Evolutionary conservation across 2,329 filamentous ascomycete genomes (phyloP).

Genomic region (Exophiala bonariae): DNA sequence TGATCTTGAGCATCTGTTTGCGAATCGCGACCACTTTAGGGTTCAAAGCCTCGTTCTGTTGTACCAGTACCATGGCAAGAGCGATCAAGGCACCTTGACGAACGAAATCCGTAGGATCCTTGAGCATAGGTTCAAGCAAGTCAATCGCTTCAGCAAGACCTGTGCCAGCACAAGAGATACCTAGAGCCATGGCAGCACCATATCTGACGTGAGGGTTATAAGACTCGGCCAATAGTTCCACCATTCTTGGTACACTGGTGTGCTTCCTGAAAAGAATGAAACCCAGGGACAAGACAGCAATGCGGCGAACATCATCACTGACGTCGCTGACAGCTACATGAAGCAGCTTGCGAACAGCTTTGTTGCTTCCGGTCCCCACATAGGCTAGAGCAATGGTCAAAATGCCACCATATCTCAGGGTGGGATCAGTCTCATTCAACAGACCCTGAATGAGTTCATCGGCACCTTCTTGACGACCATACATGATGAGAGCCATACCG

Average conservation of each 20-base stretch:
- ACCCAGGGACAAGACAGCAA: constrained; percentile 95
- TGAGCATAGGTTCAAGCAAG: constrained; percentile 97
- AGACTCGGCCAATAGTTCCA: constrained; percentile 94
- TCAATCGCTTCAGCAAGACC: constrained; percentile 96
- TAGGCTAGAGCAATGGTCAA: constrained; percentile 98
- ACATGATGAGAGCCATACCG: constrained; percentile 99
- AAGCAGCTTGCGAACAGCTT: constrained; percentile 91
- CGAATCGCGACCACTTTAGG: constrained; percentile 89
- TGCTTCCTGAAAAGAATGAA: constrained; percentile 99
- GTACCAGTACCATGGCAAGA: constrained; percentile 97
- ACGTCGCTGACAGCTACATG: constrained; percentile 98
- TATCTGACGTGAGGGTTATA: constrained; percentile 99
- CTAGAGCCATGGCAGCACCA: constrained; percentile 95
- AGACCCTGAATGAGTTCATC: constrained; percentile 93
- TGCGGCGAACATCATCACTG: constrained; percentile 92
- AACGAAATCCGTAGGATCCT: constrained; percentile 97
- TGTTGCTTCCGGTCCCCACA: constrained; percentile 96
- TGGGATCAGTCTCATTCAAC: constrained; percentile 89
- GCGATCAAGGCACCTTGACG: constrained; percentile 93
- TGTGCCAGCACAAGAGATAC: constrained; percentile 96
- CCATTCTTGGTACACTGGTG: constrained; percentile 95
- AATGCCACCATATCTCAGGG: constrained; percentile 92
- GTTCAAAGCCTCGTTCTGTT: constrained; percentile 98
- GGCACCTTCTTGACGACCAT: constrained; percentile 87
- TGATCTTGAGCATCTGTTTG: constrained; percentile 91